Conservation (phyloP, 1,139 yeast species). For the Yamadazyma membranifaciens region DNA sequence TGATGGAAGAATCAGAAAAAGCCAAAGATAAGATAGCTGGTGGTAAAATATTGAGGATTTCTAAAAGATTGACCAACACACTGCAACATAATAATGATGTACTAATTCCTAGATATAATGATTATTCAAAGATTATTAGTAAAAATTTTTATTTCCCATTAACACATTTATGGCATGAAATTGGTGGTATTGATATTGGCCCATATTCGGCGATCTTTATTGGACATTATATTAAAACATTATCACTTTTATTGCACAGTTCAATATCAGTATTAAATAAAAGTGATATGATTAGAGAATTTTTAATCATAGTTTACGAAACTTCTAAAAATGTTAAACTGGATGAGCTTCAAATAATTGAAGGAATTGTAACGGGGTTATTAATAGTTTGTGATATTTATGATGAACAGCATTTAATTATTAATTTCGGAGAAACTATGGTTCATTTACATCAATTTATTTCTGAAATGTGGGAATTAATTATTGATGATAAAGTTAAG, state of each 20-base stretch:
- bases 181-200: slow-evolving; percentile 47
- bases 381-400: slow-evolving; percentile 46
- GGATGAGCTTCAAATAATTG: slow-evolving; percentile 38
- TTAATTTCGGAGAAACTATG: slow-evolving; percentile 28
- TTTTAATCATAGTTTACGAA: slow-evolving; percentile 37
- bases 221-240: slow-evolving; percentile 59
- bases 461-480: slow-evolving; percentile 40
- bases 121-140: slow-evolving; percentile 48
- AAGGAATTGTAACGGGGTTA: slow-evolving; percentile 47
- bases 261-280: slow-evolving; percentile 55
- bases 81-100: slow-evolving; percentile 4
- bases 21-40: slow-evolving; percentile 42
- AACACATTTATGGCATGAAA: slow-evolving; percentile 51
- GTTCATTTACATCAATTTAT: slow-evolving; percentile 40
- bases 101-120: slow-evolving; percentile 18
- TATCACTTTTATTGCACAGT: slow-evolving; percentile 54
- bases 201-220: slow-evolving; percentile 53
- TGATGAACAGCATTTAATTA: slow-evolving; percentile 35
- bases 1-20: slow-evolving; percentile 35
- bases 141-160: slow-evolving; percentile 55
- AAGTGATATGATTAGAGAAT: slow-evolving; percentile 58
- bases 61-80: slow-evolving; percentile 21
- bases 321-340: slow-evolving; percentile 19
- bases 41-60: slow-evolving; percentile 52
- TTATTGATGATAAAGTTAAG: slow-evolving; percentile 45